Conservation (phyloP, 345 rosid species). For the Barbarea vulgaris region DNA sequence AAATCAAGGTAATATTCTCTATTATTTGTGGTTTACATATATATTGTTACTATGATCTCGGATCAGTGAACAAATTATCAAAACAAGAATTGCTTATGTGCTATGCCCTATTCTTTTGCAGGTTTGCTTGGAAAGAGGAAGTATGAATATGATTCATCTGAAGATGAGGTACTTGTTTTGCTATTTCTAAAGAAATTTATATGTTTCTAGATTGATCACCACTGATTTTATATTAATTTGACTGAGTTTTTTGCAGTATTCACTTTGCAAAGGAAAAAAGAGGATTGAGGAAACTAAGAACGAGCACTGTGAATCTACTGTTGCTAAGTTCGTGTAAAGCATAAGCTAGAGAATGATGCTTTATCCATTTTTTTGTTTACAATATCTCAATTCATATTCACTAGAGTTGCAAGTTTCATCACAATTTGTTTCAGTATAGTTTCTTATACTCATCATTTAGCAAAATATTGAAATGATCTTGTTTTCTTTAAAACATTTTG, state of each 20-base stretch:
- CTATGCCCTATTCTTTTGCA: not conserved
- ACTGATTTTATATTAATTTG: not conserved
- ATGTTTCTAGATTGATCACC: not conserved
- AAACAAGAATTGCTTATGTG: not conserved
- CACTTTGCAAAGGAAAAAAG: slow-evolving; percentile 58
- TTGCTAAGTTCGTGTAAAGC: slow-evolving; percentile 42
- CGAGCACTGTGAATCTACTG: slow-evolving; percentile 67
- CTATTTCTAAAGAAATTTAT: not conserved
- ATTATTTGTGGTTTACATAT: slow-evolving; percentile 4
- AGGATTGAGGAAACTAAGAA: slow-evolving; percentile 49
- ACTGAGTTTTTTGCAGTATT: slow-evolving; percentile 45
- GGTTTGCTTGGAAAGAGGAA: slow-evolving; percentile 49
- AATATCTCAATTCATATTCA: too few relatives aligned
- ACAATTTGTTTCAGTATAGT: not conserved
- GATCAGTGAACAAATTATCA: not conserved
- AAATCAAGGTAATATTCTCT: slow-evolving; percentile 12
- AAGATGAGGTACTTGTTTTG: slow-evolving; percentile 48
- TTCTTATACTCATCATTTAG: not conserved
- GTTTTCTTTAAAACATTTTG: not conserved
- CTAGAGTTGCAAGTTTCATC: slow-evolving; percentile 42
- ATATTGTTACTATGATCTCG: not conserved
- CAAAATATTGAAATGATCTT: not conserved
- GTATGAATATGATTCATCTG: slow-evolving; percentile 62
- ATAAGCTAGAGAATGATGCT: slow-evolving; percentile 45
- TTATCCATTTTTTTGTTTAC: not conserved